Evolutionary conservation across 2,329 filamentous ascomycete genomes (phyloP).

Genomic region (Hymenoscyphus occultus): DNA sequence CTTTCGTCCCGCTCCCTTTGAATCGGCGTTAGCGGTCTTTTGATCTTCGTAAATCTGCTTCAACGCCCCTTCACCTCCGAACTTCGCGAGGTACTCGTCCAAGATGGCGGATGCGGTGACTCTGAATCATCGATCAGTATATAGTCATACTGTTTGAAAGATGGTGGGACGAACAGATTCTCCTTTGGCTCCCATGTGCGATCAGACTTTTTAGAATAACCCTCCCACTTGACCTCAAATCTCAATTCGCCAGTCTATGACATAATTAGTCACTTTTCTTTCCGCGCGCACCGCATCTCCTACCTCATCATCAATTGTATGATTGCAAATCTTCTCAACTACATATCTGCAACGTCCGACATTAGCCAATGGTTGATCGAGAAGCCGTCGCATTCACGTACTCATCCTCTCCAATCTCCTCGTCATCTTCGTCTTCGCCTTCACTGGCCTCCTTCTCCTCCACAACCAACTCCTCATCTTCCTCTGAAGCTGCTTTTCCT

Average conservation of each 20-base stretch:
- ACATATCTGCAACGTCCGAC: slow-evolving; percentile 55
- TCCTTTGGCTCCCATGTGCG: slow-evolving; percentile 77
- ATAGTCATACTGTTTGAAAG: slow-evolving; percentile 5
- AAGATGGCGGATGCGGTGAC: slow-evolving; percentile 60
- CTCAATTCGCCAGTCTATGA: slow-evolving; percentile 44
- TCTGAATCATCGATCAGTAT: slow-evolving; percentile 36
- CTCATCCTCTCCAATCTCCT: slow-evolving; percentile 47
- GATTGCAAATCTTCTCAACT: slow-evolving; percentile 69
- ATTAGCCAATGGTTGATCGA: neutral
- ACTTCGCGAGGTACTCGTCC: slow-evolving; percentile 57
- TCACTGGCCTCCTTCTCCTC: slow-evolving; percentile 34
- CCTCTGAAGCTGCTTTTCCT: slow-evolving; percentile 29
- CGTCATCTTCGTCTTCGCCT: slow-evolving; percentile 36
- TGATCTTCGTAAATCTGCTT: slow-evolving; percentile 45
- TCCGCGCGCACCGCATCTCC: slow-evolving; percentile 23
- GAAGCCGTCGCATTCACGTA: slow-evolving; percentile 32
- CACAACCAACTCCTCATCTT: slow-evolving; percentile 22
- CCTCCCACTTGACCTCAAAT: slow-evolving; percentile 79
- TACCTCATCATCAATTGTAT: slow-evolving; percentile 59
- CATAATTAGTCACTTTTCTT: slow-evolving; percentile 9
- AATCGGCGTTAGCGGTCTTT: slow-evolving; percentile 40
- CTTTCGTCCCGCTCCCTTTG: slow-evolving; percentile 54
- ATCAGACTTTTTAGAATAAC: slow-evolving; percentile 67
- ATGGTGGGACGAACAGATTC: slow-evolving; percentile 54
- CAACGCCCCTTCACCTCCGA: slow-evolving; percentile 62